Evolutionary conservation across 208 protist genomes (phyloP).

Genomic region (Trypanosoma melophagium): DNA sequence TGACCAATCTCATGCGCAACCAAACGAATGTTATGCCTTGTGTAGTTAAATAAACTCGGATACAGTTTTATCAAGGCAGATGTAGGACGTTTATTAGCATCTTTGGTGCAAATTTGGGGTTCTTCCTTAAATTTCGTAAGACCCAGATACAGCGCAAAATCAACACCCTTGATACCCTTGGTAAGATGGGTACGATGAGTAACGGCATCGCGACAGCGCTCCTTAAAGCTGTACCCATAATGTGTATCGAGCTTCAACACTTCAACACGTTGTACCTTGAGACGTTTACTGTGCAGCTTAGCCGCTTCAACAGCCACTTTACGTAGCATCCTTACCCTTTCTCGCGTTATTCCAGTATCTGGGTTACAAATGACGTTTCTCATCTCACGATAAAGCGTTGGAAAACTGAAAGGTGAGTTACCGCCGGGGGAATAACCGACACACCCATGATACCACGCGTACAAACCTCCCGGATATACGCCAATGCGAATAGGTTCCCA

Average conservation of each 20-base stretch:
- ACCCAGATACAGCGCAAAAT: no score
- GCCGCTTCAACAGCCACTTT: neutral
- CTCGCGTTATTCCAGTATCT: no score
- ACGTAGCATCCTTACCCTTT: no score
- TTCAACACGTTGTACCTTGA: slow-evolving; percentile 15
- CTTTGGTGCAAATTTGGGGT: neutral
- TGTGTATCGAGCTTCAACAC: neutral
- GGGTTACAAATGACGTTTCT: no score
- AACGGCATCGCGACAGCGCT: slow-evolving; percentile 12
- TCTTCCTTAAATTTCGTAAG: no score
- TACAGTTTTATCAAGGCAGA: slow-evolving; percentile 48
- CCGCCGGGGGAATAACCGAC: no score
- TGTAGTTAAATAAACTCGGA: slow-evolving; percentile 27
- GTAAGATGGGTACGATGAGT: neutral
- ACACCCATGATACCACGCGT: no score
- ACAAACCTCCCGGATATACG: no score
- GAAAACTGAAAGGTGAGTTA: no score
- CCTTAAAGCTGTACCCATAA: neutral
- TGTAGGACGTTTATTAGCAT: slow-evolving; percentile 22
- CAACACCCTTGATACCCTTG: no score
- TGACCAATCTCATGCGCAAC: slow-evolving; percentile 63
- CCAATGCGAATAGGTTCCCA: no score
- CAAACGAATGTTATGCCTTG: slow-evolving; percentile 14
- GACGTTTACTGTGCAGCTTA: slow-evolving; percentile 20
- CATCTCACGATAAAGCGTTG: no score